Base-by-base conservation (phyloP, 2,329 filamentous ascomycete species). In the Xylaria digitata region DNA sequence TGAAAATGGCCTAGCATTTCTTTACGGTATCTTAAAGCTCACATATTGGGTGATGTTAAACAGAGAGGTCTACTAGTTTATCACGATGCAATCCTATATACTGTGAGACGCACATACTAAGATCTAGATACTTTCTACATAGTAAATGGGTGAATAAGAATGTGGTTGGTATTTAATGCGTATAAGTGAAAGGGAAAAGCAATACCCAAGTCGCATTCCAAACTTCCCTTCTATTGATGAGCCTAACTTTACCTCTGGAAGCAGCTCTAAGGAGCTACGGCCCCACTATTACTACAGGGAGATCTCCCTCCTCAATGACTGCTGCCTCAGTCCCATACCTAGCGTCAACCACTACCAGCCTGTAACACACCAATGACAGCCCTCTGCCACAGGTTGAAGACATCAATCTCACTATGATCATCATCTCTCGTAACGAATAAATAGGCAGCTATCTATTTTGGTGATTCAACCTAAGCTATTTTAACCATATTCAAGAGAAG, bases 221-320 rank as follows among this genome's bases (percentile, higher is more conserved):
- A 13, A 4, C 13, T 5, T 15, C 37, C 13, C 34, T 37, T 37
- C 34, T 8, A 37, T 13, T 13, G 6, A 6, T 37, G 34, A 37
- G 34, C 34, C 34, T 15, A 40, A 40, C 37, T 40, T 15, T 40
- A 40, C 37, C 37, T 40, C 4, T 5, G 5, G 11, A 40, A 40
- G 32, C 7, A 34, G 9, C 37, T 37, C 9, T 3, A 9, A 7
- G 53, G n/a, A 34, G 45, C 32, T 32, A 7, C 30, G 23, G 46
- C n/a, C 34, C 34, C 50, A 42, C 50, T 56, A 21, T 15, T 55
- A n/a, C 2, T 49, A 40, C 49, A 54, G 50, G 57, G 42, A 34
- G 7, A 19, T n/a, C 19, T 49, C 45, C 56, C 46, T 56, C 56
- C 46, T 56, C 8, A 56, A 43, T 21, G 43, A 21, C 50, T 23